Conservation (phyloP, 306 rosid genomes). For the Dryas octopetala region DNA sequence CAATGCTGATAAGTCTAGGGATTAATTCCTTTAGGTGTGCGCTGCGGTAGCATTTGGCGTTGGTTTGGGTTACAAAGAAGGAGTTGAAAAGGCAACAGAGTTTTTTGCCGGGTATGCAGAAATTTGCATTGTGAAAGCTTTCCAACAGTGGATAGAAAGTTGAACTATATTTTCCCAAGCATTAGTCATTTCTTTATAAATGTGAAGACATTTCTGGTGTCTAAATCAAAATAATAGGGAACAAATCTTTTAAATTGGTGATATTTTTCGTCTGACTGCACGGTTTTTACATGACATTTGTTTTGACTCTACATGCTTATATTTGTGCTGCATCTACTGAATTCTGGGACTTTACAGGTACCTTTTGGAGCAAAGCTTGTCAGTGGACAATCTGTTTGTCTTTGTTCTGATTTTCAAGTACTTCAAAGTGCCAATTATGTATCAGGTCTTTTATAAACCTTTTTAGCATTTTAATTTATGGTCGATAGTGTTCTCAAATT, state of each 20-base stretch:
- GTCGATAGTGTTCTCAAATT: slow-evolving; percentile 16
- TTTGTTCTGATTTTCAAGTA: slow-evolving; percentile 88
- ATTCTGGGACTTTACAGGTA: slow-evolving; percentile 46
- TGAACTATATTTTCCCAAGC: neutral
- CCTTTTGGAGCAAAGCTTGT: slow-evolving; percentile 92
- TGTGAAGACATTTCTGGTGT: neutral
- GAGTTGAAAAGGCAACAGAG: slow-evolving; percentile 71
- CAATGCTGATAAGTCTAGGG: neutral
- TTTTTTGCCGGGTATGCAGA: slow-evolving; percentile 84
- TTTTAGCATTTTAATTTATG: slow-evolving; percentile 21
- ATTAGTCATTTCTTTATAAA: neutral
- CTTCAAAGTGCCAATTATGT: slow-evolving; percentile 79
- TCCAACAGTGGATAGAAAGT: neutral
- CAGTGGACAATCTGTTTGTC: slow-evolving; percentile 89
- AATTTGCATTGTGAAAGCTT: slow-evolving; percentile 4
- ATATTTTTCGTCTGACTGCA: neutral
- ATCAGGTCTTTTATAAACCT: slow-evolving; percentile 61
- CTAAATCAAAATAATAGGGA: neutral
- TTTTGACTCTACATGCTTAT: neutral
- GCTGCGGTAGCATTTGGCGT: slow-evolving; percentile 82
- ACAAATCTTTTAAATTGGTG: neutral
- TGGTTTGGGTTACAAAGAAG: slow-evolving; percentile 77
- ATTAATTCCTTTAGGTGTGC: slow-evolving; percentile 48
- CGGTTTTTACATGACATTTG: neutral
- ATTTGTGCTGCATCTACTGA: neutral